Evolutionary conservation across 2,329 filamentous ascomycete genomes (phyloP).

Genomic region (Colletotrichum tanaceti): DNA sequence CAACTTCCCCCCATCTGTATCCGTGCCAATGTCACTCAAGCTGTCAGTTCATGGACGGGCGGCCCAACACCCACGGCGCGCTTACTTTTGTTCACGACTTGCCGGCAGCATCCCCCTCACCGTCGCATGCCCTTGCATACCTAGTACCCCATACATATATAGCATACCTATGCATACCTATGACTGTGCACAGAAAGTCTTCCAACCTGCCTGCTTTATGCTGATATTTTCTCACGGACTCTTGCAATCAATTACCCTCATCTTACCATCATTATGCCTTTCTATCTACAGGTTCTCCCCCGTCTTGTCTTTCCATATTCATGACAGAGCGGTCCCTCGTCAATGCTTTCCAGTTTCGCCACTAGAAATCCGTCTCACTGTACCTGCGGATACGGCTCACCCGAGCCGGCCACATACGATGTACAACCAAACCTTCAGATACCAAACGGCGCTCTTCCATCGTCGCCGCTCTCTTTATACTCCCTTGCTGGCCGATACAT

Average conservation of each 20-base stretch:
- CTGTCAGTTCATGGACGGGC: not conserved
- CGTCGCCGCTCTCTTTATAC: constrained; percentile 1
- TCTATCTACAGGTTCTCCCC: not conserved
- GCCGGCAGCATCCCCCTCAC: too few relatives aligned
- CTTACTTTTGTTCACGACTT: not conserved
- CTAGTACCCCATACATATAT: too few relatives aligned
- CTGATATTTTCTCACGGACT: not conserved
- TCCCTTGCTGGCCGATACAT: not conserved
- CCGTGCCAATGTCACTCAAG: not conserved
- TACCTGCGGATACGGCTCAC: not conserved
- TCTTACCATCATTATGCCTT: constrained; percentile 28
- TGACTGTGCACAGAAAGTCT: not conserved
- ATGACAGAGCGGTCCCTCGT: not conserved
- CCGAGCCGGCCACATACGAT: not conserved
- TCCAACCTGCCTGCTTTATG: constrained; percentile 3
- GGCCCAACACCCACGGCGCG: not conserved
- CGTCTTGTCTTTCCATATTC: too few relatives aligned
- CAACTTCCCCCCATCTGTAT: not conserved
- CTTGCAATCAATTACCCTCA: constrained; percentile 7
- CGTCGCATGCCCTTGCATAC: constrained; percentile 14
- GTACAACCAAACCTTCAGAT: not conserved
- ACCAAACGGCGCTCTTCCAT: constrained; percentile 9
- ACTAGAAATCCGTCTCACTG: not conserved
- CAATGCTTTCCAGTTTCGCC: not conserved
- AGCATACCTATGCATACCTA: too few relatives aligned